phyloP scores from a whole-genome alignment of 495 filamentous ascomycete genomes.

The Massariosphaeria phaeospora region DNA sequence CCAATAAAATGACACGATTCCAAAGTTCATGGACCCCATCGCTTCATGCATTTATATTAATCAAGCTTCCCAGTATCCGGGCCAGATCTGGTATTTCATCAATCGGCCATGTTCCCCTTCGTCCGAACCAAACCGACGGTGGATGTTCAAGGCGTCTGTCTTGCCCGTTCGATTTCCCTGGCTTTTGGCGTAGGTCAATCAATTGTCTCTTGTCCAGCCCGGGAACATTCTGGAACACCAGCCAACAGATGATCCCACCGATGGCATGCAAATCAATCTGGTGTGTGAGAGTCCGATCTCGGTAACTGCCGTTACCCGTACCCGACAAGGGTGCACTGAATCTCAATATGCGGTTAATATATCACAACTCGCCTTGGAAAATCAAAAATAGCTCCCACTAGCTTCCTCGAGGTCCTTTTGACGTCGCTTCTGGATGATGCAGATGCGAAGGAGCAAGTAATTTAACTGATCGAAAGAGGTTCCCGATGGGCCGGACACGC shows the following conservation, averaged over 20 bases:
- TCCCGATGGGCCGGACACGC: background rate
- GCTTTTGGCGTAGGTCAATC: too few relatives aligned
- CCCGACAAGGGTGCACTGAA: background rate
- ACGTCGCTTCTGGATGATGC: background rate
- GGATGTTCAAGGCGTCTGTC: background rate
- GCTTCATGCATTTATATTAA: background rate
- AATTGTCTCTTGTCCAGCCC: background rate
- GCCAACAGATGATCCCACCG: background rate
- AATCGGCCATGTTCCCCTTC: background rate
- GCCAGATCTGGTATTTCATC: background rate
- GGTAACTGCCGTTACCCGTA: background rate
- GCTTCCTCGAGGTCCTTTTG: background rate
- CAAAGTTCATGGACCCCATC: background rate
- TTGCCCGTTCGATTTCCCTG: background rate
- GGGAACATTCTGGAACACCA: background rate
- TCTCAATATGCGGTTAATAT: conserved; percentile 12
- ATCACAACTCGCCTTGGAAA: background rate
- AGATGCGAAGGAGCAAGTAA: background rate
- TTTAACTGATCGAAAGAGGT: background rate
- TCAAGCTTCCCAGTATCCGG: background rate
- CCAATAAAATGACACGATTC: background rate
- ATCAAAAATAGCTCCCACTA: conserved; percentile 7
- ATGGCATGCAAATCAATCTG: background rate
- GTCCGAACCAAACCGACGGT: background rate
- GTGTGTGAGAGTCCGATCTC: background rate